Evolutionary conservation across 2,329 filamentous ascomycete genomes (phyloP).

Genomic region (Fusarium pseudocircinatum): DNA sequence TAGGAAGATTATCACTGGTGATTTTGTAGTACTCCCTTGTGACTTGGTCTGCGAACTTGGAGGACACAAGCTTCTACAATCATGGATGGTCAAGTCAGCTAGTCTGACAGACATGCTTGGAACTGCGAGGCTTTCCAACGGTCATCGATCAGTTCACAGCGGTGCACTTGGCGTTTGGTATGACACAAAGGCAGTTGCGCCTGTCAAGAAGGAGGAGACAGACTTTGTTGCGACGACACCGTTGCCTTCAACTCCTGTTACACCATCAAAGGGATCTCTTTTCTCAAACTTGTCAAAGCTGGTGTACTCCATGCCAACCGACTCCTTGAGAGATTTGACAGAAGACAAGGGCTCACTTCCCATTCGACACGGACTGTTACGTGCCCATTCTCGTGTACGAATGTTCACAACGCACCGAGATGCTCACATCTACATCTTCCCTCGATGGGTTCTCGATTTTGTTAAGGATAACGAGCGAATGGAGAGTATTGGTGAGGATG

Average conservation of each 20-base stretch:
- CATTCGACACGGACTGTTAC: slow-evolving; percentile 79
- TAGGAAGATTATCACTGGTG: slow-evolving; percentile 77
- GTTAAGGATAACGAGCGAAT: slow-evolving; percentile 81
- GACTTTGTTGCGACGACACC: slow-evolving; percentile 88
- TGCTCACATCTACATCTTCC: slow-evolving; percentile 94
- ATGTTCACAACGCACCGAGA: slow-evolving; percentile 88
- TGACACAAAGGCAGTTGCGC: slow-evolving; percentile 78
- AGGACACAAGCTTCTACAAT: slow-evolving; percentile 82
- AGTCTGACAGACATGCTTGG: slow-evolving; percentile 71
- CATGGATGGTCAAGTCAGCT: slow-evolving; percentile 89
- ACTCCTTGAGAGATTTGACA: slow-evolving; percentile 84
- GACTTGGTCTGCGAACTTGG: slow-evolving; percentile 92
- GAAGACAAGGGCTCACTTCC: slow-evolving; percentile 79
- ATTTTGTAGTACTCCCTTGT: slow-evolving; percentile 92
- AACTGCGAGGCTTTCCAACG: slow-evolving; percentile 53
- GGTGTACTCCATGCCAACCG: slow-evolving; percentile 87
- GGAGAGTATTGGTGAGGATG: slow-evolving; percentile 89
- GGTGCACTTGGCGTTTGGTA: slow-evolving; percentile 93
- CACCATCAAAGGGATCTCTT: slow-evolving; percentile 65
- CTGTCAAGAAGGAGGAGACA: slow-evolving; percentile 89
- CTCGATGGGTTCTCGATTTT: slow-evolving; percentile 89
- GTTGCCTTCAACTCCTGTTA: slow-evolving; percentile 63
- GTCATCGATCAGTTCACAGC: slow-evolving; percentile 59
- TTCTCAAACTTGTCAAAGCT: slow-evolving; percentile 77
- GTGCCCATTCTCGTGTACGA: slow-evolving; percentile 77